phyloP scores from a whole-genome alignment of 441 rosid species.

The Gossypium lobatum region DNA sequence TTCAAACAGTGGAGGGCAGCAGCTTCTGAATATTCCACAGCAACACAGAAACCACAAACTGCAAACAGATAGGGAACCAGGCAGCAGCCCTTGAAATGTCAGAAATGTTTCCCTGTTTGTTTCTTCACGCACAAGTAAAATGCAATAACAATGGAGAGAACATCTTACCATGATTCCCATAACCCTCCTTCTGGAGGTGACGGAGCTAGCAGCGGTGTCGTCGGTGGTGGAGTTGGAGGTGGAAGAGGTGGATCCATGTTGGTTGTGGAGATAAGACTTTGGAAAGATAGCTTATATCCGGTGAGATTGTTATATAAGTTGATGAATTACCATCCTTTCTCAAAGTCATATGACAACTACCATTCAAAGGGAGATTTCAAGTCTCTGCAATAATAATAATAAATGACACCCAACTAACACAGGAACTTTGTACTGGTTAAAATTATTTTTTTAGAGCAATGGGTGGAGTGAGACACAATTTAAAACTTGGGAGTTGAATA shows the following conservation, averaged over 20 bases:
- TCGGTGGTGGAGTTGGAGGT: constrained; percentile 19
- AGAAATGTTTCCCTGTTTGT: neutral
- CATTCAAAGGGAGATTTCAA: constrained; percentile 35
- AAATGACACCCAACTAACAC: constrained; percentile 12
- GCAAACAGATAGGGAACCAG: constrained; percentile 3
- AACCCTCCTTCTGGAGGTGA: constrained; percentile 20
- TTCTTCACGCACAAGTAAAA: neutral
- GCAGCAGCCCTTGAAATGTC: constrained; percentile 1
- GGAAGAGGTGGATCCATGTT: constrained; percentile 46
- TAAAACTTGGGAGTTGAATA: too few relatives aligned
- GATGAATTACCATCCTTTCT: constrained; percentile 15
- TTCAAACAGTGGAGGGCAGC: constrained; percentile 53
- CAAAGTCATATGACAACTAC: constrained; percentile 32
- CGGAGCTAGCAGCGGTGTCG: constrained; percentile 15
- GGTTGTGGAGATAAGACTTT: neutral
- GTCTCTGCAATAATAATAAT: neutral
- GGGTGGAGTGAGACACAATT: neutral
- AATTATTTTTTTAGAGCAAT: neutral
- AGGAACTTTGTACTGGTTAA: neutral
- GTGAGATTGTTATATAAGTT: neutral
- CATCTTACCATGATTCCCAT: constrained; percentile 35
- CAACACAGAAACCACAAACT: constrained; percentile 55
- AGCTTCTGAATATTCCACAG: constrained; percentile 43
- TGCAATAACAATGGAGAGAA: neutral
- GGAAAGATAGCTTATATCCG: neutral